Conservation (phyloP, 208 protist genomes). For the Endotrypanum monterogeii region DNA sequence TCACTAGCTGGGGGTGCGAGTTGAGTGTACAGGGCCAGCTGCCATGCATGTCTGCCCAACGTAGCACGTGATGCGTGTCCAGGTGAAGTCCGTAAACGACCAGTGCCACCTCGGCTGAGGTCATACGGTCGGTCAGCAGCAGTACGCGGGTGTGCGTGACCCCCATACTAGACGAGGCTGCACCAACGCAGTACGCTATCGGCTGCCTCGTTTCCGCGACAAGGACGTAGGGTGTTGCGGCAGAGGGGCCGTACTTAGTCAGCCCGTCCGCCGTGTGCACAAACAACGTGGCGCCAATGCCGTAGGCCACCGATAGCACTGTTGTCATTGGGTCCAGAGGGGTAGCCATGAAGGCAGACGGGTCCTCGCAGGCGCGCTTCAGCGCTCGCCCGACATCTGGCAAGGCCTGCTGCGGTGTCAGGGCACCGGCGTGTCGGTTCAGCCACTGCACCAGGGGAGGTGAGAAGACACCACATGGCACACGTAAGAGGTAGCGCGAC, state of each 20-base stretch:
- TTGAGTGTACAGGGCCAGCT: conserved; percentile 34
- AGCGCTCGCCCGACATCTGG: conserved; percentile 58
- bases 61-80: conserved; percentile 48
- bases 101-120: conserved; percentile 47
- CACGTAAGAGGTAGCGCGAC: conserved; percentile 63
- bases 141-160: conserved; percentile 51
- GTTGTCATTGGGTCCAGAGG: conserved; percentile 32
- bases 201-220: conserved; percentile 61
- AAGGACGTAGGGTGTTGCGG: conserved; percentile 35
- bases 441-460: conserved; percentile 55
- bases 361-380: conserved; percentile 53
- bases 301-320: conserved; percentile 71
- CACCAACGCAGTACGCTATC: conserved; percentile 41
- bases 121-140: conserved; percentile 81
- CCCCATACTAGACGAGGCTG: conserved; percentile 68
- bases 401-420: conserved; percentile 49
- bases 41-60: conserved; percentile 44
- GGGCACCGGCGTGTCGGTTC: conserved; percentile 31
- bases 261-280: conserved; percentile 69
- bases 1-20: conserved; percentile 42
- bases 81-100: conserved; percentile 65
- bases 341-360: conserved; percentile 51
- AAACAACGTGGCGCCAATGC: conserved; percentile 44
- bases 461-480: conserved; percentile 36
- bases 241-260: conserved; percentile 54